Evolutionary conservation across 352 stramenopile genomes (phyloP).

Genomic region (Phytophthora nicotianae): DNA sequence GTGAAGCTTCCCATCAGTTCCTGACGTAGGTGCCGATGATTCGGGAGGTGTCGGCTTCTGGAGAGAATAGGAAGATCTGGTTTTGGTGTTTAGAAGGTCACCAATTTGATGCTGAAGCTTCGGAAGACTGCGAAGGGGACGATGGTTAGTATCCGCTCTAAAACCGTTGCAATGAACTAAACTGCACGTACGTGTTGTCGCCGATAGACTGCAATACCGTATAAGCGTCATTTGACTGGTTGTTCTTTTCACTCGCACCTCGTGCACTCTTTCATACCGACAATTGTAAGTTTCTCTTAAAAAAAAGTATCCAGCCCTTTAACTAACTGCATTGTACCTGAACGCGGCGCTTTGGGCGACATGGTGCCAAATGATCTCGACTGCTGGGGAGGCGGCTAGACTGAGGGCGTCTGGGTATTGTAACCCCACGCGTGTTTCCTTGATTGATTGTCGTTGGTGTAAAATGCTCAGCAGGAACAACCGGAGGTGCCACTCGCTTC

Average conservation of each 20-base stretch:
- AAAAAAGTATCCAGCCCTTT: not conserved
- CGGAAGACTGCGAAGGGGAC: slow-evolving; percentile 14
- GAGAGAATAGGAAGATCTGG: not conserved
- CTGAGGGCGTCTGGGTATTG: slow-evolving; percentile 29
- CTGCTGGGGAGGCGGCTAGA: slow-evolving; percentile 1
- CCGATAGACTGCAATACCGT: not conserved
- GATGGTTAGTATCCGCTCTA: not conserved
- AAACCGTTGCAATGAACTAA: not conserved
- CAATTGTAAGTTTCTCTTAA: not conserved
- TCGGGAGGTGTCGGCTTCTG: not conserved
- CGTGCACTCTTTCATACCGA: slow-evolving; percentile 36
- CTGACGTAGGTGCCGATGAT: slow-evolving; percentile 1
- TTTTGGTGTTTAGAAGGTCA: not conserved
- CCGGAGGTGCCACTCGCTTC: slow-evolving; percentile 6
- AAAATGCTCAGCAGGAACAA: not conserved
- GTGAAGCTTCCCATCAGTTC: slow-evolving; percentile 14
- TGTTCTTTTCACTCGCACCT: slow-evolving; percentile 19
- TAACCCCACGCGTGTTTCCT: slow-evolving; percentile 19
- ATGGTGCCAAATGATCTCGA: slow-evolving; percentile 10
- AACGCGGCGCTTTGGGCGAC: slow-evolving; percentile 32
- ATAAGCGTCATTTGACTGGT: not conserved
- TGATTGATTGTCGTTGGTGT: not conserved
- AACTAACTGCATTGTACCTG: slow-evolving; percentile 25
- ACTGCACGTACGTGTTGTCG: slow-evolving; percentile 14
- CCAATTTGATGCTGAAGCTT: slow-evolving; percentile 12